Base-by-base conservation (phyloP, 495 filamentous ascomycete genomes). In the Jackrogersella minutella region DNA sequence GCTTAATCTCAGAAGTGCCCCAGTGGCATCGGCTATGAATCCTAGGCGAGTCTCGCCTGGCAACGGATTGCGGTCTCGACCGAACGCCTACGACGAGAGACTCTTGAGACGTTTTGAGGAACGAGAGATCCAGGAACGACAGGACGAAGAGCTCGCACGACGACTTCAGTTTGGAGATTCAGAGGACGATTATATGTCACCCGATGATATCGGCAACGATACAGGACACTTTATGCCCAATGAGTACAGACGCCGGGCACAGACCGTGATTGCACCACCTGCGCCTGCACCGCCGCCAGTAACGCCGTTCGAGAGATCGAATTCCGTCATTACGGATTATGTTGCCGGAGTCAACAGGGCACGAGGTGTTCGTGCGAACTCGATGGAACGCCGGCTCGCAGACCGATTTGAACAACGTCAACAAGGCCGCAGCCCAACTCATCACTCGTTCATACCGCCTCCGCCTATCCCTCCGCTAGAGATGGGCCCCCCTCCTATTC, bases 141-240 rank as follows among this genome's bases (percentile, higher is more conserved):
- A 74, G 6, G 88, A 90, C 68, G 86, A 85, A 55, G 82, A 81
- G 19, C 65, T 87, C 6, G 84, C 87, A 21, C 77, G 82, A 9
- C 78, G 82, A 14, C 74, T 90, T 28, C 85, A 87, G 58, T 74
- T 77, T 0, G 77, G 82, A 11, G 76, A 78, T 52, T 64, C 80
- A 0, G 78, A 79, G 14, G 78, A 80, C 4, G 76, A 79, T 51
- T 74, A 77, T 41, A 76, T 80, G 55, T 66, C 78, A 21, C 74
- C 74, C 44, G 74, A 64, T 11, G 75, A 80, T 55, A 66, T 71
- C 33, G 68, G 73, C 11, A 79, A 80, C 66, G 7, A 21, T 34
- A 73, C 76, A 1, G 74, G 68, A 1, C 81, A 79, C 47, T 81
- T 81, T 52, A 74, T 80, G 72, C 80, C 79, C 31, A 75, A 83